A percentile compares a stretch with the other conserved stretches of the same genome.
phyloP scores from a whole-genome alignment of 805 yeast genomes.

The Myxozyma sirexii region DNA sequence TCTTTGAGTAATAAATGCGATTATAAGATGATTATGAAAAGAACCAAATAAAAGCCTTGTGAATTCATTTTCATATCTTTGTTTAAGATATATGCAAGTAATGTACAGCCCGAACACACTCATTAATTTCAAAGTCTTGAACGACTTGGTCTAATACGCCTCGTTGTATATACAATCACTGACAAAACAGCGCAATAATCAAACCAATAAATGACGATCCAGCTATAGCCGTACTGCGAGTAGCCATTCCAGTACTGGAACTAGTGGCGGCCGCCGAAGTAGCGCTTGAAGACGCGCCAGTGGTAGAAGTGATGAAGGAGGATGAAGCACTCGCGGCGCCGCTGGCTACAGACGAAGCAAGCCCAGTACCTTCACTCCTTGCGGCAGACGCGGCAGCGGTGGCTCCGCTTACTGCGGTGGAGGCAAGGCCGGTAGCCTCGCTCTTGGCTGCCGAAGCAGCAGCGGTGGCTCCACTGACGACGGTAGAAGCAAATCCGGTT shows the following conservation, averaged over 20 bases:
- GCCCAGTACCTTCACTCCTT: not conserved
- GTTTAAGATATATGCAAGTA: no score
- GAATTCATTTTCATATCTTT: no score
- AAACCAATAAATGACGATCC: conserved; percentile 2
- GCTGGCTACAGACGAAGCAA: not conserved
- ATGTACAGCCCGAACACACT: no score
- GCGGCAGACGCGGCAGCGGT: not conserved
- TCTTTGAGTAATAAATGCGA: not conserved
- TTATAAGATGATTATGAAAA: no score
- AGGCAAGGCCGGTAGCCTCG: not conserved
- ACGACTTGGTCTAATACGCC: no score
- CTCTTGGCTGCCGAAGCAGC: not conserved
- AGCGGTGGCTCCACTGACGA: not conserved
- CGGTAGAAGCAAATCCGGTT: not conserved
- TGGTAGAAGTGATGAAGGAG: not conserved
- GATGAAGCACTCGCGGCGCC: not conserved
- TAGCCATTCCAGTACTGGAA: not conserved
- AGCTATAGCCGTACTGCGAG: conserved; percentile 2
- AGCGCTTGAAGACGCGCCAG: not conserved
- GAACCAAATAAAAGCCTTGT: no score
- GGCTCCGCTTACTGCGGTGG: not conserved
- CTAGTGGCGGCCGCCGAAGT: conserved; percentile 12
- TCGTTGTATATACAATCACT: not conserved
- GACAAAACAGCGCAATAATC: not conserved
- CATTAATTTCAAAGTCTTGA: no score